phyloP scores from a whole-genome alignment of 2,329 filamentous ascomycete genomes.

The Apiospora hydei region DNA sequence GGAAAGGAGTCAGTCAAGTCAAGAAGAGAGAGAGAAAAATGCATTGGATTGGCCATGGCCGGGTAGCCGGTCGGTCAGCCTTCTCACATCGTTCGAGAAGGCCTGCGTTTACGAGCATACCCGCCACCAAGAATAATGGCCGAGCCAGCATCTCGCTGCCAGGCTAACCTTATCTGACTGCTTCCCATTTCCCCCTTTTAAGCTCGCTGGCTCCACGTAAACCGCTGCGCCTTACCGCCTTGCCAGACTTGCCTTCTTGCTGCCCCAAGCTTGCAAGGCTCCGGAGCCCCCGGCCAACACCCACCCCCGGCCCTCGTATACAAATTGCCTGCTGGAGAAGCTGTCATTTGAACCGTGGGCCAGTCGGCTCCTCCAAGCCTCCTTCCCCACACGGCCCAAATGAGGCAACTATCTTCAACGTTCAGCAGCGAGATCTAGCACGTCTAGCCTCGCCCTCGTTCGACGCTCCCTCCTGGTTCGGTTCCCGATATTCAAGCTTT shows the following conservation, averaged over 20 bases:
- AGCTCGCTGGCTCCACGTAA: slow-evolving; percentile 4
- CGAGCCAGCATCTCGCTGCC: neutral
- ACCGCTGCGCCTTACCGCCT: slow-evolving; percentile 13
- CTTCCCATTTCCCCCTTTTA: slow-evolving; percentile 19
- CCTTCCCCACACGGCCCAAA: slow-evolving; percentile 23
- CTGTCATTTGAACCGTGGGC: slow-evolving; percentile 11
- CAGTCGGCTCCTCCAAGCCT: slow-evolving; percentile 8
- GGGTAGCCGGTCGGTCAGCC: neutral
- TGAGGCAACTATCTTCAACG: slow-evolving; percentile 14
- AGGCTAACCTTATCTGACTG: slow-evolving; percentile 13
- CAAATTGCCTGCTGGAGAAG: slow-evolving; percentile 3
- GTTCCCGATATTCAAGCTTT: slow-evolving; percentile 13
- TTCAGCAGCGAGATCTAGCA: slow-evolving; percentile 11
- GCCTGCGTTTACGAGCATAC: neutral
- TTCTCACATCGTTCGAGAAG: slow-evolving; percentile 11
- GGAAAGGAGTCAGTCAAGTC: neutral
- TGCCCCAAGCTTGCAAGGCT: neutral
- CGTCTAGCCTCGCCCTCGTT: slow-evolving; percentile 8
- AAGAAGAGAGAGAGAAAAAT: too few species aligned
- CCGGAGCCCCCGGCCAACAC: neutral
- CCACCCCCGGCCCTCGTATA: slow-evolving; percentile 22
- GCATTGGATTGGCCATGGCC: neutral
- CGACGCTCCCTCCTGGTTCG: neutral
- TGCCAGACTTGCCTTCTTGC: slow-evolving; percentile 1
- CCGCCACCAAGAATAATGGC: neutral